phyloP scores from a whole-genome alignment of 805 yeast genomes.

The Candida manassasensis region DNA sequence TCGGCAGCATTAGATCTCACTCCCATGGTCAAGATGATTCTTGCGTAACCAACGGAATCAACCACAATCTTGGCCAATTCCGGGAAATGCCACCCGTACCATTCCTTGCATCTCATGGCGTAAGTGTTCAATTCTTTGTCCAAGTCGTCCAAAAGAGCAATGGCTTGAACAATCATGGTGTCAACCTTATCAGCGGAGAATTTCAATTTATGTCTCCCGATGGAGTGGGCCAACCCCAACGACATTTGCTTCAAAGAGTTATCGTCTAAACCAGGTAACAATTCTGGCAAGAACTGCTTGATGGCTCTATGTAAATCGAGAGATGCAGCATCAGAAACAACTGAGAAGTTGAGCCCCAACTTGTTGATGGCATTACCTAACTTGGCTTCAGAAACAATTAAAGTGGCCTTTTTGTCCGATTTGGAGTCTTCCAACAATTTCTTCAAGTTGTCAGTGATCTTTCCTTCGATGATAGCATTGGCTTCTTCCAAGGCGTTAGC shows the following conservation, averaged over 20 bases:
- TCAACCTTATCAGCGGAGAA: slow-evolving; percentile 98
- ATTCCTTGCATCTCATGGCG: slow-evolving; percentile 98
- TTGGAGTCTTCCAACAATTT: slow-evolving; percentile 70
- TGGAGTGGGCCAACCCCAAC: slow-evolving; percentile 95
- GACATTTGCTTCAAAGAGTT: slow-evolving; percentile 89
- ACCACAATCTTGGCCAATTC: slow-evolving; percentile 96
- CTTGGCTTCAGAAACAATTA: slow-evolving; percentile 92
- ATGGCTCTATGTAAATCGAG: slow-evolving; percentile 93
- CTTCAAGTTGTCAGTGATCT: slow-evolving; percentile 81
- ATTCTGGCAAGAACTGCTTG: slow-evolving; percentile 88
- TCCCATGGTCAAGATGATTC: slow-evolving; percentile 92
- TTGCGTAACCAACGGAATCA: slow-evolving; percentile 94
- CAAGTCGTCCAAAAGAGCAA: slow-evolving; percentile 91
- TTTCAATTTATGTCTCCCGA: slow-evolving; percentile 97
- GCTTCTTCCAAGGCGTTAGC: slow-evolving; percentile 96
- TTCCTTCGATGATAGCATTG: slow-evolving; percentile 86
- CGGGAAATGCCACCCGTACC: slow-evolving; percentile 99
- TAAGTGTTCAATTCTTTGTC: slow-evolving; percentile 97
- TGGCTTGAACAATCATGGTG: slow-evolving; percentile 98
- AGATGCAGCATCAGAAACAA: slow-evolving; percentile 92
- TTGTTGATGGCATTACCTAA: slow-evolving; percentile 95
- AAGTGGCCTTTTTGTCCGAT: slow-evolving; percentile 76
- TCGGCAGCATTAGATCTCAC: slow-evolving; percentile 85
- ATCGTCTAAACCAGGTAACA: slow-evolving; percentile 89
- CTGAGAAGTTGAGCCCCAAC: slow-evolving; percentile 79